A percentile compares a stretch with the other conserved stretches of the same genome.
Conservation (phyloP, 371 early-diverging fungal species). For the Rhizopus delemar region DNA sequence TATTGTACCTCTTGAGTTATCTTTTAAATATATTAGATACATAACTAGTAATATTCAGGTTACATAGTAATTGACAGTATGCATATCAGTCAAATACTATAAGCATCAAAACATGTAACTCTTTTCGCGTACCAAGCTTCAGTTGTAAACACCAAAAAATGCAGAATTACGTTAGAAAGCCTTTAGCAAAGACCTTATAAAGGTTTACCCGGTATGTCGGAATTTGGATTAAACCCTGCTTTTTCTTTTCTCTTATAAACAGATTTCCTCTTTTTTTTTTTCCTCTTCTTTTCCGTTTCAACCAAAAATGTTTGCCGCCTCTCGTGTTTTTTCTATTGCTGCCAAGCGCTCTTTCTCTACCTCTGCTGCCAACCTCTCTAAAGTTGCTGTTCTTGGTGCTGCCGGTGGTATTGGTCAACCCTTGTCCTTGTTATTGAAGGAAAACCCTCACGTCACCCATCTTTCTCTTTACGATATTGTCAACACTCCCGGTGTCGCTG, state of each 20-base stretch:
- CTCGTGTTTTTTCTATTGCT: constrained; percentile 52
- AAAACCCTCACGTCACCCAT: constrained; percentile 78
- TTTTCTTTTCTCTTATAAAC: not conserved
- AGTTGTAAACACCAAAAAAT: too few species aligned
- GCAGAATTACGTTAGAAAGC: too few species aligned
- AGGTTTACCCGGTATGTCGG: too few species aligned
- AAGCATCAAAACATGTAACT: too few species aligned
- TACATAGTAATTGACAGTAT: too few species aligned
- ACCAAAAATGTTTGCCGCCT: constrained; percentile 49
- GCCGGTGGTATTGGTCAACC: constrained; percentile 94
- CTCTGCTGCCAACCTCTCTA: constrained; percentile 67
- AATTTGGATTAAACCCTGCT: too few species aligned
- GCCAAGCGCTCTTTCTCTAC: constrained; percentile 72
- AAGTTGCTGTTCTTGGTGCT: constrained; percentile 86
- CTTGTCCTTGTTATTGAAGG: constrained; percentile 86
- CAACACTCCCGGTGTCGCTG: constrained; percentile 97
- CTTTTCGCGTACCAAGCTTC: too few species aligned
- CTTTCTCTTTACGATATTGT: constrained; percentile 94
- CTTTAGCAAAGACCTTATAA: too few species aligned
- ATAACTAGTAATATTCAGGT: too few species aligned
- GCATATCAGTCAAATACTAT: too few species aligned
- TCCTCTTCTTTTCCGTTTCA: constrained; percentile 21
- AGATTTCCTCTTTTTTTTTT: constrained; percentile 22
- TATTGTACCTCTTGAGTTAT: too few species aligned
- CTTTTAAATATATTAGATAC: too few species aligned